These are phyloP conservation scores for Xylaria bambusicola DNA, from an alignment of 495 filamentous ascomycete genomes.

Conservation along the genomic window DNA sequence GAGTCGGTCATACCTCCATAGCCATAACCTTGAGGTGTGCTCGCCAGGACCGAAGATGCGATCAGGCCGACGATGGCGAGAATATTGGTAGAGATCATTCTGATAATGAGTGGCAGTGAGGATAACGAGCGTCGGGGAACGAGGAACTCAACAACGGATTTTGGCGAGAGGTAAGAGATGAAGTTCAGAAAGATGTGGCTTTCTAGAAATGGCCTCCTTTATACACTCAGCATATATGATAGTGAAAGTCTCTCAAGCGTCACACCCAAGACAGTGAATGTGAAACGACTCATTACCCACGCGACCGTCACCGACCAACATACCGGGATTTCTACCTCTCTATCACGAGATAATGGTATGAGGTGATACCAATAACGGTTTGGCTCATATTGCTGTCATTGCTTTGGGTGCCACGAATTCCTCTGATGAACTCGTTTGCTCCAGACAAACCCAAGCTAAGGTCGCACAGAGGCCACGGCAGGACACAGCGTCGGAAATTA, in stretches of 20 bases:
- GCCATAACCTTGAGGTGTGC: slow-evolving; percentile 9
- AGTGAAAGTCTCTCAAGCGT: not conserved
- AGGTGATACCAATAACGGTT: slow-evolving; percentile 3
- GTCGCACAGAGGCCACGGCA: slow-evolving; percentile 2
- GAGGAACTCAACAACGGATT: not conserved
- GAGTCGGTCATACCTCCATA: slow-evolving; percentile 13
- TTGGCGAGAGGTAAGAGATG: not conserved
- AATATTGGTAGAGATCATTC: not conserved
- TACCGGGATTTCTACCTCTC: not conserved
- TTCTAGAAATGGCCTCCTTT: not conserved
- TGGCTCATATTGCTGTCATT: not conserved
- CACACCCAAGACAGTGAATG: not conserved
- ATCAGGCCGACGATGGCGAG: not conserved
- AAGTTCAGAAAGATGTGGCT: not conserved
- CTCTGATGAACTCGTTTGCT: not conserved
- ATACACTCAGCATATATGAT: not conserved
- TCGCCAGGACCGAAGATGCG: slow-evolving; percentile 1
- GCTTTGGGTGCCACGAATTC: not conserved
- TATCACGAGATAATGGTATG: not conserved
- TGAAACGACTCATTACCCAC: not conserved
- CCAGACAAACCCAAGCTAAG: not conserved
- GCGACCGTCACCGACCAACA: not conserved
- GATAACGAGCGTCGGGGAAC: not conserved
- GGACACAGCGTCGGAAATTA: not conserved
- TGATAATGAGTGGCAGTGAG: slow-evolving; percentile 8